Evolutionary conservation across 352 stramenopile genomes (phyloP).

Genomic region (Pythium diclinum): DNA sequence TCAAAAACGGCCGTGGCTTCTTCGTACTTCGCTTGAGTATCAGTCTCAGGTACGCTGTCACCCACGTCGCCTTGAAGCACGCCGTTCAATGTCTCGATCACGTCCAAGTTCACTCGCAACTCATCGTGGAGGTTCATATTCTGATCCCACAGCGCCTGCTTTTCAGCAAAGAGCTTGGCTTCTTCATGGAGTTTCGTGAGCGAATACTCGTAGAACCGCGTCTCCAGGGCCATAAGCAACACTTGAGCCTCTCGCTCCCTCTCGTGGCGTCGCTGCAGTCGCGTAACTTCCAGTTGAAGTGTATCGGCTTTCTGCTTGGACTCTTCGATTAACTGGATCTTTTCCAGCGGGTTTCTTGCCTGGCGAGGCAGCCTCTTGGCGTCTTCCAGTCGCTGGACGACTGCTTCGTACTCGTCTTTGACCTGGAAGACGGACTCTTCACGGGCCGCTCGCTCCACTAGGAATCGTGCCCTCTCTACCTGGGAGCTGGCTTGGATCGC

Average conservation of each 20-base stretch:
- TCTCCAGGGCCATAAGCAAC: constrained; percentile 45
- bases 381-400: constrained; percentile 40
- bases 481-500: constrained; percentile 50
- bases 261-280: constrained; percentile 25
- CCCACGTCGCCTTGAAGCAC: constrained; percentile 29
- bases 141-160: constrained; percentile 59
- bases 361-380: constrained; percentile 45
- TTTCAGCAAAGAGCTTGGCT: constrained; percentile 48
- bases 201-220: constrained; percentile 42
- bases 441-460: constrained; percentile 54
- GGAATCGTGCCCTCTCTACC: constrained; percentile 51
- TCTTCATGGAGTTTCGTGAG: constrained; percentile 55
- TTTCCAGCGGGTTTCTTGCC: constrained; percentile 51
- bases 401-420: constrained; percentile 40
- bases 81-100: constrained; percentile 41
- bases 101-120: constrained; percentile 34
- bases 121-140: constrained; percentile 44
- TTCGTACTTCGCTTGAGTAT: not conserved
- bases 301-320: constrained; percentile 24
- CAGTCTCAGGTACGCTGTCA: not conserved
- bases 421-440: constrained; percentile 63
- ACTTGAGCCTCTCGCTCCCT: constrained; percentile 44
- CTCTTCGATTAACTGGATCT: constrained; percentile 35
- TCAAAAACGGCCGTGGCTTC: constrained; percentile 44
- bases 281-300: constrained; percentile 27